Evolutionary conservation across 768 basidiomycete genomes (phyloP), one percentile per base, ranked within the genome.

Genomic region (Collybia mongolica): DNA sequence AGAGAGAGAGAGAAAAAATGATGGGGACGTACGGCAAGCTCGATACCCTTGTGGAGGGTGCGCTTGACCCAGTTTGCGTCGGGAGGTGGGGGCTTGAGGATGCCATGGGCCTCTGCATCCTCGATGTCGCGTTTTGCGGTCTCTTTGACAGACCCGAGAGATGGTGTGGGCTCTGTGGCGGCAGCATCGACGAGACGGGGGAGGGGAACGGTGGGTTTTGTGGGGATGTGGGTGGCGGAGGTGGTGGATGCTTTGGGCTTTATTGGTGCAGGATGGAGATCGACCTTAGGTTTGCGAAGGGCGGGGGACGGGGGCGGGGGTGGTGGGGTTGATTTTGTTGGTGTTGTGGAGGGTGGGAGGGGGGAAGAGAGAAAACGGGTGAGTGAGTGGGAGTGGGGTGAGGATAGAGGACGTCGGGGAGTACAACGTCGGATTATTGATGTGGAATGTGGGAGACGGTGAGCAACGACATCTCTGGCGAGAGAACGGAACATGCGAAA

Each of bases 61-160:
- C 72, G 76, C 54, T 70, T 74, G 47, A 82, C 70, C 66, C 77
- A 74, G 15, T 77, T 79, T 2, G 88, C 85, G 56, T 76, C 74
- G 24, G 74, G 68, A 0, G 88, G 87, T 1, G 86, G 81, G 3
- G 88, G 85, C 2, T 65, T 69, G 22, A 93, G 70, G 29, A 90
- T 81, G 12, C 90, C 90, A 49, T 84, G 84, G 11, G 76, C 71
- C 45, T 77, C 73, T 28, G 90, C 90, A 43, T 85, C 77, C 19
- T 73, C 71, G 22, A 88, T 75, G 60, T 90, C 89, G 38, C 79
- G 74, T 51, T 80, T 77, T 5, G 81, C 77, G 3, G 74, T 72
- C 46, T 84, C 76, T 20, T 82, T 74, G 6, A 79, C 68, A 22
- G 49, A 59, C 14, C 50, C 56, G 37, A 73, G 62, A 28, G 63